Evolutionary conservation across 805 yeast species (phyloP), one percentile per base, ranked within the genome.

Genomic region (Pichia deserticola): DNA sequence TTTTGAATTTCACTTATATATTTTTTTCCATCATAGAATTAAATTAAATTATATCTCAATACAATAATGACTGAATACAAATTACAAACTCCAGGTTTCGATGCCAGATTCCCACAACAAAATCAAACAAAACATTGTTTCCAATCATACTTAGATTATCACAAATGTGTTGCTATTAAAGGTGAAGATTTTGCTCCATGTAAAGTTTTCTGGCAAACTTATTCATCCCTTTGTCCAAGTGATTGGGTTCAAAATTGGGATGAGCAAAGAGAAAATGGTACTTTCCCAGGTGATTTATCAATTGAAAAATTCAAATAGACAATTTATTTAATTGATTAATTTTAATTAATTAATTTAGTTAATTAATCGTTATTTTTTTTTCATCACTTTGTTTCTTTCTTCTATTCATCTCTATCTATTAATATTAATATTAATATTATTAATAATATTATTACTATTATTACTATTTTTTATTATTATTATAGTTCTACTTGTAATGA

Each of bases 141-240:
- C 83, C 97, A 92, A 77, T 79, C 92, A 61, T 93, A 92, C 76
- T 89, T 93, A 65, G 99, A 93, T 74, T 93, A 92, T 82, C 93
- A 86, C 84, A 90, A 89, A 73, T 93, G 99, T 78, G 81, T 93
- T 68, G 86, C 83, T 65, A 89, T 90, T 59, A 92, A 92, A 76
- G 99, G 99, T 67, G 97, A 92, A 75, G 98, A 90, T 55, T 93
- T 93, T 67, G 96, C 90, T 63, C 98, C 98, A 66, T 93, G 99
- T 74, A 79, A 89, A 74, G 90, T 87, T 62, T 93, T 93, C 77
- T 87, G 81, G 82, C 85, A 81, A 72, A 88, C 97, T 50, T 93
- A 79, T 79, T 80, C 85, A 61, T 80, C 97, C 28, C 76, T 87
- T 64, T 87, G 95, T 68, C 95, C 95, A 52, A 75, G 78, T 50